Evolutionary conservation across 2,329 filamentous ascomycete species (phyloP).

Genomic region (Fusarium pininemorale): DNA sequence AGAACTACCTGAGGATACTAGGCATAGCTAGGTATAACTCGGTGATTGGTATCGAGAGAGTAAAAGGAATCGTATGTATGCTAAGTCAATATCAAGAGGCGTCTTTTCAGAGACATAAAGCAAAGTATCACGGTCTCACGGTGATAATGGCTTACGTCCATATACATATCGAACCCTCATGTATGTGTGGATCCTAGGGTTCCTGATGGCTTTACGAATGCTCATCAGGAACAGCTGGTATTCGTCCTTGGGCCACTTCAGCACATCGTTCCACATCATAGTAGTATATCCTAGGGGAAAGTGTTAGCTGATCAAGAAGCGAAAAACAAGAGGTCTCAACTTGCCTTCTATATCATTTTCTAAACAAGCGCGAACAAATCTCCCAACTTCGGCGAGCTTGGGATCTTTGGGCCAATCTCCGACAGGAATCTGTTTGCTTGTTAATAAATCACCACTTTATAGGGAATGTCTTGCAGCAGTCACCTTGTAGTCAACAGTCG

Average conservation of each 20-base stretch:
- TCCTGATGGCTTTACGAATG: conserved; percentile 27
- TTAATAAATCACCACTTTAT: rapidly evolving
- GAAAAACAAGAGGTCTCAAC: rapidly evolving
- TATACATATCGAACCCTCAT: conserved; percentile 32
- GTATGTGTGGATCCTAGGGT: conserved; percentile 30
- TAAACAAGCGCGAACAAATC: conserved; percentile 19
- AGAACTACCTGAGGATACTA: too few relatives aligned
- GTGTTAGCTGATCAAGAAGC: rapidly evolving
- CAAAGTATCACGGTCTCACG: background rate
- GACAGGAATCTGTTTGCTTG: conserved; percentile 8
- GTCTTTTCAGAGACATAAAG: too few relatives aligned
- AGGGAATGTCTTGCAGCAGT: rapidly evolving
- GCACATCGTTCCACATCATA: conserved; percentile 31
- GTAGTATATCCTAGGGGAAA: background rate
- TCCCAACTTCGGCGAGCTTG: conserved; percentile 22
- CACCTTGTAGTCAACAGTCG: conserved; percentile 32
- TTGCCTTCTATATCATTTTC: conserved; percentile 33
- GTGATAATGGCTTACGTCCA: conserved; percentile 13
- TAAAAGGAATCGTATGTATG: background rate
- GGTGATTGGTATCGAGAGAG: too few relatives aligned
- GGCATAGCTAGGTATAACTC: too few relatives aligned
- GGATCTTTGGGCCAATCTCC: conserved; percentile 32
- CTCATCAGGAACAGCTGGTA: conserved; percentile 35
- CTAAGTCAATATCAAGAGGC: background rate
- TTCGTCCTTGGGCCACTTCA: conserved; percentile 32